These are phyloP conservation scores for Pouteria campechiana DNA, from an alignment of 179 eudicot genomes.

Conservation along the genomic window DNA sequence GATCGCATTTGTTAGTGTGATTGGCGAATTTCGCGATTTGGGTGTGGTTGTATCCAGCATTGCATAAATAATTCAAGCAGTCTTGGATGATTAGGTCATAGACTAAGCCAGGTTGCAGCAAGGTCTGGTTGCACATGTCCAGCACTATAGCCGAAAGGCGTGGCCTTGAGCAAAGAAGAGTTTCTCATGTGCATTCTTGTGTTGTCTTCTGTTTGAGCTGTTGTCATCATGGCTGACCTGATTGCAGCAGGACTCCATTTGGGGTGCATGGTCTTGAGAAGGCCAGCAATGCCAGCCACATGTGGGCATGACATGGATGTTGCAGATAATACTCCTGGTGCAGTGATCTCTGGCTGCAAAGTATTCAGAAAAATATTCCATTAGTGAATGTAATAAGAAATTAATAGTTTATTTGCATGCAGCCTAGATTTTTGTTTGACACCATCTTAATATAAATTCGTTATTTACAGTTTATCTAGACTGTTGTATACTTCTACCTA, in stretches of 20 bases:
- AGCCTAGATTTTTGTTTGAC: not conserved
- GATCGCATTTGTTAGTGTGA: slow-evolving; percentile 12
- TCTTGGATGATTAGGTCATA: slow-evolving; percentile 43
- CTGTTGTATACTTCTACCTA: no score
- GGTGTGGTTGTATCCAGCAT: slow-evolving; percentile 14
- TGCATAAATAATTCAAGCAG: slow-evolving; percentile 30
- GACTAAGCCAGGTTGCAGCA: slow-evolving; percentile 88
- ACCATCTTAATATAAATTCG: not conserved
- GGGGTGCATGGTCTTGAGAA: slow-evolving; percentile 84
- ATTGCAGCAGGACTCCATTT: slow-evolving; percentile 83
- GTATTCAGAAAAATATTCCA: not conserved
- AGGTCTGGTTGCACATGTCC: slow-evolving; percentile 73
- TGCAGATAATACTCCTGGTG: slow-evolving; percentile 82
- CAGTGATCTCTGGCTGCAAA: slow-evolving; percentile 85
- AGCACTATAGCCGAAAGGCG: slow-evolving; percentile 71
- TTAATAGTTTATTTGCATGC: not conserved
- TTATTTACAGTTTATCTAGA: no score
- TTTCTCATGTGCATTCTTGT: slow-evolving; percentile 41
- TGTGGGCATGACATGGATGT: slow-evolving; percentile 99
- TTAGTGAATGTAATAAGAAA: not conserved
- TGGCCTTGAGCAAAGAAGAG: slow-evolving; percentile 33
- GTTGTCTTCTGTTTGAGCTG: slow-evolving; percentile 34
- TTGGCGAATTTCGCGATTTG: slow-evolving; percentile 24
- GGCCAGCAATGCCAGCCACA: slow-evolving; percentile 74
- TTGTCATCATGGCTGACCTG: slow-evolving; percentile 83